Base-by-base conservation (phyloP, 345 rosid genomes). In the Aethionema arabicum region DNA sequence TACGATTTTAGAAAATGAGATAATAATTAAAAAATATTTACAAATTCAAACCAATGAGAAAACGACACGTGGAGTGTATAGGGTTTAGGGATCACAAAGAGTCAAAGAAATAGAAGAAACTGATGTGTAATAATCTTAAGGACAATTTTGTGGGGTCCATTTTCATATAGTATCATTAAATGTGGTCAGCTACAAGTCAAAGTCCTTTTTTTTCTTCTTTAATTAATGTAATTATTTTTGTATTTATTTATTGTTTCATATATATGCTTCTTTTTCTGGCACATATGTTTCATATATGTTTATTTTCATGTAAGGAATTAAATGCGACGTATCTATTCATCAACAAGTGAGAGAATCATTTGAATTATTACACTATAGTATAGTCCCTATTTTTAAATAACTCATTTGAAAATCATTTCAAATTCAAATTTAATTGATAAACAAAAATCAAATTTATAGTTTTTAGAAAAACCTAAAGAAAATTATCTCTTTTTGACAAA, bases 121-220 rank as follows among this genome's bases (percentile, higher is more conserved):
- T 71, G 70, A 57, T 42, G 49, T 10, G 51, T 44, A 42, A 58
- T 53, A 50, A 58, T 61, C 56, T 58, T 51, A 39, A 56, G 58
- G 61, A 65, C 66, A 65, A 14, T 6, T 16, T 21, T 5, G n/a
- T 51, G 10, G 75, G 60, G 61, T 45, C 75, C 61, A 35, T 11
- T 12, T 50, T 6, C n/a, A n/a, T n/a, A n/a, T n/a, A n/a, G n/a
- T n/a, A 47, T 56, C 55, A 58, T 71, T 21, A 65, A 65, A 71
- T 71, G 52, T 58, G 31, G 75, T 59, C 70, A 65, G 70, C 75
- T 59, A 65, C 40, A 52, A 65, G 75, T 71, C 74, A 63, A 70
- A 69, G 63, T 10, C 49, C 4, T 29, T 15, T 8, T 45, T 48
- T 11, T 31, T 2, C 7, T 57, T 21, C 27, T 21, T 21, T 21